Base-by-base conservation (phyloP, 306 rosid genomes). In the Datisca glomerata region DNA sequence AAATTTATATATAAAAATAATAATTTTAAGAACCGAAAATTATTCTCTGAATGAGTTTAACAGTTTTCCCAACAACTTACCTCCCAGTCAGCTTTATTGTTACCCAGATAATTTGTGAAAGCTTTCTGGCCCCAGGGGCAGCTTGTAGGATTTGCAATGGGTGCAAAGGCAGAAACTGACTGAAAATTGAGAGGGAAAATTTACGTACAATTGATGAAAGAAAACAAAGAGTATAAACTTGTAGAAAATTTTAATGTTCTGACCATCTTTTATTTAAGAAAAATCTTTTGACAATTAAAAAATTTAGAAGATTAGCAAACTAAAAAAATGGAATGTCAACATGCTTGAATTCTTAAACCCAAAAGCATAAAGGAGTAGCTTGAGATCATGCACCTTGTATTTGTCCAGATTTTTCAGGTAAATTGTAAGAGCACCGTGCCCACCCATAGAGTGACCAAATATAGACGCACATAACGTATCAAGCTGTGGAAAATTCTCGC, bases 371-470 rank as follows among this genome's bases (percentile, higher is more conserved):
- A 57, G 19, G 5, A 20, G 31, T 37, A 24, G n/a, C n/a, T 59
- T 24, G 20, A 16, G 22, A 36, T 11, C 21, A 45, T 34, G 17
- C 51, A 82, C 97, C 97, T 87, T 87, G 61, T 83, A 87, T 42
- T 87, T 87, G 58, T 80, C 85, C 46, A 63, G 53, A 57, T 87
- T 87, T 66, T 65, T 87, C 53, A 83, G 73, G 79, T 74, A 87
- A 60, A 87, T 74, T 27, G 89, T 83, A 24, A 87, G 48, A 65
- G 97, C 94, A 52, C 97, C 94, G 61, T 87, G 94, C 11, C 97
- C 94, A 8, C 97, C 97, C 97, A 87, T 87, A 43, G 97, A 87
- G 57, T 87, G 97, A 38, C 97, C 97, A 70, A 32, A 79, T 59
- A 87, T 67, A 18, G 95, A 87, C 22, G 94, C 97, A 37, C 66